Percentiles rank a stretch among this genome's conserved stretches.
phyloP scores from a whole-genome alignment of 768 basidiomycete genomes.

The Xerocomellus chrysenteron region DNA sequence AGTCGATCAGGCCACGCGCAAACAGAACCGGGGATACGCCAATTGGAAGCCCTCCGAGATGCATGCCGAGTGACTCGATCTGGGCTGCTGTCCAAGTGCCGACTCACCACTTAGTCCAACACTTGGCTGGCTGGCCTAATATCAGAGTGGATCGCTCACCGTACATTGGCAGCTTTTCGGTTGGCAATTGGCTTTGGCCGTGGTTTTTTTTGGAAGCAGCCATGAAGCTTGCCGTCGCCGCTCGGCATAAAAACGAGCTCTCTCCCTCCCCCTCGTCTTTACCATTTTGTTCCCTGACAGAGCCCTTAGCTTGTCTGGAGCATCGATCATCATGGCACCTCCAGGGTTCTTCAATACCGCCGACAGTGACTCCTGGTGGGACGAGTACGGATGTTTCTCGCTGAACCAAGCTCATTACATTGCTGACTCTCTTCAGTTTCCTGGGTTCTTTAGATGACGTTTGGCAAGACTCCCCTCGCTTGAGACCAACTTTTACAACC shows the following conservation, averaged over 20 bases:
- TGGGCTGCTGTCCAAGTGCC: too few species aligned
- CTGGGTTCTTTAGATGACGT: too few species aligned
- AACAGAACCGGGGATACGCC: too few species aligned
- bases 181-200: background rate
- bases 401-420: background rate
- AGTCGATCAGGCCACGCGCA: background rate
- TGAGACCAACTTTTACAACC: background rate
- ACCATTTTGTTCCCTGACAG: rapidly evolving
- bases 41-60: background rate
- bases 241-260: background rate
- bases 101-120: too few species aligned
- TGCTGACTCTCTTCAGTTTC: background rate
- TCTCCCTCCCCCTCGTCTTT: too few species aligned
- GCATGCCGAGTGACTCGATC: background rate
- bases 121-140: background rate
- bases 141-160: background rate
- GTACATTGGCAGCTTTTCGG: background rate
- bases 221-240: background rate
- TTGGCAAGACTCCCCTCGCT: too few species aligned
- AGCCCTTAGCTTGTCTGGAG: too few species aligned
- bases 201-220: background rate
- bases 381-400: background rate
- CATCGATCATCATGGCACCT: background rate
- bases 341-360: background rate
- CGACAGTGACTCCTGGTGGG: background rate